Conservation (phyloP, 345 rosid genomes). For the Eucalyptus pauciflora region DNA sequence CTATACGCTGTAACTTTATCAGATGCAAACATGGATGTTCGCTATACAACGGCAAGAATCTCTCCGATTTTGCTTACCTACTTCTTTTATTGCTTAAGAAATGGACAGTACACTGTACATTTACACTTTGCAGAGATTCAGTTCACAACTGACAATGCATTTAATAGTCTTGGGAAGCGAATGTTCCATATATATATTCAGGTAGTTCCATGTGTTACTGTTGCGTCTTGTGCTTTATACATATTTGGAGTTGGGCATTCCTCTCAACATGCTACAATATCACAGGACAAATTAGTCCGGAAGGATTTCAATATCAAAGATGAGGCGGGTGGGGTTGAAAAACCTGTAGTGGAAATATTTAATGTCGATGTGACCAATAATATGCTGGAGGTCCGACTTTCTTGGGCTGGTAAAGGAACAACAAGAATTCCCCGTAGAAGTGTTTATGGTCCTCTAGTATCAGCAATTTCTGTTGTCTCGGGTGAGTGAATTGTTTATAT, state of each 20-base stretch:
- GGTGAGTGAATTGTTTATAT: conserved; percentile 6
- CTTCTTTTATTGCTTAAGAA: conserved; percentile 45
- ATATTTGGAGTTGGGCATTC: neutral
- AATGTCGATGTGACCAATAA: conserved; percentile 19
- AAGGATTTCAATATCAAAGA: conserved; percentile 40
- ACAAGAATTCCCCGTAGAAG: conserved; percentile 31
- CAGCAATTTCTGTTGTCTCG: conserved; percentile 46
- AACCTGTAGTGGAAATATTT: conserved; percentile 5
- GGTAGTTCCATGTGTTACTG: conserved; percentile 12
- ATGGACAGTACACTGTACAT: conserved; percentile 34
- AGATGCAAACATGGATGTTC: neutral
- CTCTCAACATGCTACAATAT: neutral
- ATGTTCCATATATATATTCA: conserved; percentile 54
- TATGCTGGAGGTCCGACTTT: conserved; percentile 39
- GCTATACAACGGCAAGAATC: conserved; percentile 35
- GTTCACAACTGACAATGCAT: conserved; percentile 22
- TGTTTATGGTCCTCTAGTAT: conserved; percentile 53
- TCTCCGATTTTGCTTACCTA: conserved; percentile 54
- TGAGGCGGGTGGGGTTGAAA: conserved; percentile 31
- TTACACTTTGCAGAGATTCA: conserved; percentile 60
- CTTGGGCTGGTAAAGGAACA: conserved; percentile 69
- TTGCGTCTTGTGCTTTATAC: neutral
- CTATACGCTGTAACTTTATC: neutral
- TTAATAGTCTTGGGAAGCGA: conserved; percentile 28
- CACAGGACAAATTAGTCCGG: conserved; percentile 28